Evolutionary conservation across 345 rosid genomes (phyloP), one percentile per base, ranked within the genome.

Genomic region (Euphorbia lathyris): DNA sequence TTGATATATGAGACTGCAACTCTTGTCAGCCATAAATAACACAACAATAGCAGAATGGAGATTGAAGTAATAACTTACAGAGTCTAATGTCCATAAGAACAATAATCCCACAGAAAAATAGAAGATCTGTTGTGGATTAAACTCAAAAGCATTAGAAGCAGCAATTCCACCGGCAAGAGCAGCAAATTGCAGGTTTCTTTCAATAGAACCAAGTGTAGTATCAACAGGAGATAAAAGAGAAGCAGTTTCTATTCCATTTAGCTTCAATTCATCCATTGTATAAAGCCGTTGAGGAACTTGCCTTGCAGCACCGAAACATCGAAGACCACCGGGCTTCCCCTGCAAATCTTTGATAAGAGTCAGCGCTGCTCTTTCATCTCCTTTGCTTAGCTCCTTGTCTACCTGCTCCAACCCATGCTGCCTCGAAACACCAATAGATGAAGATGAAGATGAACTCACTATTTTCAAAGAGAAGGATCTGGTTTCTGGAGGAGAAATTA

Each of bases 221-320:
- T 94, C 97, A 32, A 80, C 85, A 0, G 96, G 97, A 5, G 98
- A 91, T 38, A 94, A 85, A 71, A 94, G 89, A 11, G 90, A 87
- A 53, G 73, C 53, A 0, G 98, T 66, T 12, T 91, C 90, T 0
- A 91, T 88, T 7, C 97, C 96, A 69, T 94, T 94, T 67, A 89
- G 79, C 76, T 83, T 91, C 80, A 94, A 73, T 78, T 91, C 98
- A 50, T 89, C 96, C 72, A 91, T 75, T 11, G 95, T 86, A 73
- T 91, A 91, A 4, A 91, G 96, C 75, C 97, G 87, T 71, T 88
- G 96, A 0, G 96, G 98, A 67, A 91, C 96, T 92, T 89, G 97
- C 53, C 97, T 81, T 5, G 88, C 93, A 6, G 91, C 83, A 1
- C 93, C 96, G 52, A 91, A 94, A 68, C 96, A 88, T 34, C 86